A percentile compares a stretch with the other conserved stretches of the same genome.
phyloP scores from a whole-genome alignment of 2,329 filamentous ascomycete genomes.

The Tolypocladium paradoxum region DNA sequence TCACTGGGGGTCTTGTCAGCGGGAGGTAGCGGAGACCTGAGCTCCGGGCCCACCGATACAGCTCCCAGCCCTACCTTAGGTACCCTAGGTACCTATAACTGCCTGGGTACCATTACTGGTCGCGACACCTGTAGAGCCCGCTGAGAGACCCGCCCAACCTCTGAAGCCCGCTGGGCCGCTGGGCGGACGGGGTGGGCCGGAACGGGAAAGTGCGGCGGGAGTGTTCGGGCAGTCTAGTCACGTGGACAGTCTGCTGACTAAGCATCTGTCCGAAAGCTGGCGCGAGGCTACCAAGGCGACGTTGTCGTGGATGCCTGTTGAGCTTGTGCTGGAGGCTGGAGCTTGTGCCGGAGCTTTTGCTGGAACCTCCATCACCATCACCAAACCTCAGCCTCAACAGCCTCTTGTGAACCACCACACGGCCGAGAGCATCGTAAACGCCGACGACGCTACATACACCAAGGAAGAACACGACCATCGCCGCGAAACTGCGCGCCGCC shows the following conservation, averaged over 20 bases:
- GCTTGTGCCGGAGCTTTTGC: background rate
- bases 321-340: background rate
- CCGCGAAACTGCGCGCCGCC: background rate
- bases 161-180: too few relatives aligned
- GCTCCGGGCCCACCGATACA: background rate
- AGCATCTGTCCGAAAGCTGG: background rate
- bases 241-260: background rate
- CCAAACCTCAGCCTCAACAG: background rate
- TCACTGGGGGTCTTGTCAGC: slow-evolving; percentile 10
- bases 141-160: background rate
- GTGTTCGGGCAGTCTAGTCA: background rate
- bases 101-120: too few relatives aligned
- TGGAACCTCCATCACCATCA: background rate
- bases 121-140: background rate
- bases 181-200: too few relatives aligned
- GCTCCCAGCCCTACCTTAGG: too few relatives aligned
- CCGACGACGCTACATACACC: background rate
- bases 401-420: background rate
- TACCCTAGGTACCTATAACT: too few relatives aligned
- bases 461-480: background rate
- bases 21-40: slow-evolving; percentile 9
- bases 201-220: background rate
- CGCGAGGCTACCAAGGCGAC: background rate
- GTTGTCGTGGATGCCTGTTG: background rate
- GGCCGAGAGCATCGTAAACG: background rate